Conservation (phyloP, 768 basidiomycete species). For the Mycena epipterygia region DNA sequence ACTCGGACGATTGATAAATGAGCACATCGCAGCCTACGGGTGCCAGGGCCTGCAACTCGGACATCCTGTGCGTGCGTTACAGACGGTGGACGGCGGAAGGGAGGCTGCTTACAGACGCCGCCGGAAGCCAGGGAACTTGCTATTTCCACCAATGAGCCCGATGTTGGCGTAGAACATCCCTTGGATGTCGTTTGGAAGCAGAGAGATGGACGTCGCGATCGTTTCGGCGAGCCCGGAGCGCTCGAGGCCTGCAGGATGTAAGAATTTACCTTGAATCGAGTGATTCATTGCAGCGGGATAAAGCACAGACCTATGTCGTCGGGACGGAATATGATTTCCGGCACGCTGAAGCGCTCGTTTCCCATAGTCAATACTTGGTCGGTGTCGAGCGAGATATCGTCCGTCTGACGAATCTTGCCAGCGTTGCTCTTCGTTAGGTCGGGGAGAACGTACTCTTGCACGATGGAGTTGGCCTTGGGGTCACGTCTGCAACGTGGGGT, state of each 20-base stretch:
- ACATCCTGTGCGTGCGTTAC: constrained; percentile 59
- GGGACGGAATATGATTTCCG: constrained; percentile 93
- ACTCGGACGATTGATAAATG: constrained; percentile 84
- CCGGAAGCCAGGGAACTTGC: constrained; percentile 80
- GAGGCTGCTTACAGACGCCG: constrained; percentile 75
- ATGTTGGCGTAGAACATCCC: constrained; percentile 98
- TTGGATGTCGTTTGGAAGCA: constrained; percentile 84
- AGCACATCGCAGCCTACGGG: constrained; percentile 85
- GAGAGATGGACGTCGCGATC: constrained; percentile 80
- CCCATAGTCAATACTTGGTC: constrained; percentile 87
- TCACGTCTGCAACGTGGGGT: constrained; percentile 58
- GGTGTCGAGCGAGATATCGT: constrained; percentile 66
- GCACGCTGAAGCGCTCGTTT: constrained; percentile 92
- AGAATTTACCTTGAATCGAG: constrained; percentile 21
- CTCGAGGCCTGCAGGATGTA: constrained; percentile 71
- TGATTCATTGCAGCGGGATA: constrained; percentile 25
- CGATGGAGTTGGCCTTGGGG: constrained; percentile 74
- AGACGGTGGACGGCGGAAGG: constrained; percentile 24
- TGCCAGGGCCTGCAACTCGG: constrained; percentile 84
- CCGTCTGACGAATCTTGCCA: constrained; percentile 67
- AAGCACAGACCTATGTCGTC: constrained; percentile 83
- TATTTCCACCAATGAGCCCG: constrained; percentile 88
- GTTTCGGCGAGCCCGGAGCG: constrained; percentile 86
- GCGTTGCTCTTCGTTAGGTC: constrained; percentile 81
- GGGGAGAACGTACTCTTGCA: constrained; percentile 92